Evolutionary conservation across 495 filamentous ascomycete genomes (phyloP).

Genomic region (Bombardia bombarda): DNA sequence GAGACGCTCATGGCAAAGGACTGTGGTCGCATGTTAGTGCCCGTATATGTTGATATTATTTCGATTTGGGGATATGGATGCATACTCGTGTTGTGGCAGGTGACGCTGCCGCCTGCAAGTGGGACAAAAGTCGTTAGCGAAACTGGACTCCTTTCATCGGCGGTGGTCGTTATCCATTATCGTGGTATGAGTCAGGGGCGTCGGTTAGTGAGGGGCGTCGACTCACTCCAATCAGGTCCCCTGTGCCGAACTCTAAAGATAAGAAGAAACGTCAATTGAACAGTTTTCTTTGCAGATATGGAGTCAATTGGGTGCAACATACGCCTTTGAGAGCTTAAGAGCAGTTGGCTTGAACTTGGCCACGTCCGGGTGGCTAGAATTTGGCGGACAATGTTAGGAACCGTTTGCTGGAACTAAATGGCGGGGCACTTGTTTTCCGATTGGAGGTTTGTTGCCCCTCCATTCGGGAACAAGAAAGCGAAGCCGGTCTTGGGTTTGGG

Average conservation of each 20-base stretch:
- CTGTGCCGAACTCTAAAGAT: slow-evolving; percentile 76
- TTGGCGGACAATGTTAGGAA: not conserved
- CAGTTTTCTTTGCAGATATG: slow-evolving; percentile 8
- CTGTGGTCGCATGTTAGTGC: slow-evolving; percentile 38
- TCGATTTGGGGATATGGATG: slow-evolving; percentile 1
- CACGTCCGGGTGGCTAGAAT: slow-evolving; percentile 81
- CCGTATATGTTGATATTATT: not conserved
- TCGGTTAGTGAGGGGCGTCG: not conserved
- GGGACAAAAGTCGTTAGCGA: slow-evolving; percentile 11
- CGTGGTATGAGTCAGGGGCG: slow-evolving; percentile 16
- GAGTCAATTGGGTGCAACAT: slow-evolving; percentile 30
- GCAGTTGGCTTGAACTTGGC: slow-evolving; percentile 94
- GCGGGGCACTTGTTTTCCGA: not conserved
- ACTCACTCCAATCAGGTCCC: slow-evolving; percentile 97
- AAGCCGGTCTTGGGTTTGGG: not conserved
- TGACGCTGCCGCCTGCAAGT: slow-evolving; percentile 72
- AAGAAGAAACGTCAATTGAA: slow-evolving; percentile 32
- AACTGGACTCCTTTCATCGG: not conserved
- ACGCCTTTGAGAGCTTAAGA: slow-evolving; percentile 93
- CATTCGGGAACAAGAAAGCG: slow-evolving; percentile 4
- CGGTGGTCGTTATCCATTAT: slow-evolving; percentile 9
- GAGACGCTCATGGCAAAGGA: slow-evolving; percentile 93
- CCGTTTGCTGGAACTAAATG: not conserved
- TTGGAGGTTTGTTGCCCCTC: slow-evolving; percentile 19
- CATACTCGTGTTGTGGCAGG: slow-evolving; percentile 81